Percentiles rank a stretch among this genome's conserved stretches.
These are phyloP conservation scores for Wickerhamomyces bovis DNA, from an alignment of 805 yeast species.

Conservation along the genomic window DNA sequence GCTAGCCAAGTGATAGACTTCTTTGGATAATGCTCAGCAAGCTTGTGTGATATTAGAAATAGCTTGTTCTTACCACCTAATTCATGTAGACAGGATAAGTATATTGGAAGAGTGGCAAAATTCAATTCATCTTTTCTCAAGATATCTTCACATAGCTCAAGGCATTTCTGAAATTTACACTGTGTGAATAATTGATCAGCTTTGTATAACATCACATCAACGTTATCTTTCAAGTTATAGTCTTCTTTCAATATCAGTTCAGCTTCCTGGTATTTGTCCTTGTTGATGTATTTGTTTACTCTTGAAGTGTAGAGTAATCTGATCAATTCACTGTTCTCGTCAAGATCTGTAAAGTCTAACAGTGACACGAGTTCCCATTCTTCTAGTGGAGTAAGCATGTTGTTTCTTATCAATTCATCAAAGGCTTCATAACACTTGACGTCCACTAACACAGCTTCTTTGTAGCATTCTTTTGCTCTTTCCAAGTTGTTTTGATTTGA, in stretches of 20 bases:
- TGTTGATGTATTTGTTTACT: constrained; percentile 65
- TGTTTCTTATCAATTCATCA: constrained; percentile 65
- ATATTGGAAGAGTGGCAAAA: constrained; percentile 65
- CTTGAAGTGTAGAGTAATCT: constrained; percentile 68
- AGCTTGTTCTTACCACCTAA: constrained; percentile 76
- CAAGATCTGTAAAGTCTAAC: constrained; percentile 65
- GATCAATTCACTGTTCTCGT: constrained; percentile 77
- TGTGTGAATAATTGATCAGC: constrained; percentile 70
- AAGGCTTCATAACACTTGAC: constrained; percentile 93
- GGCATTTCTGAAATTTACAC: constrained; percentile 73
- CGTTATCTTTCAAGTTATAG: constrained; percentile 60
- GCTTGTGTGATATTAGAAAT: constrained; percentile 72
- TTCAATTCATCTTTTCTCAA: constrained; percentile 60
- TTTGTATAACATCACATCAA: constrained; percentile 60
- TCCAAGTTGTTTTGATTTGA: constrained; percentile 80
- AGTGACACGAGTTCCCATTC: constrained; percentile 74
- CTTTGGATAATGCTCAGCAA: constrained; percentile 80
- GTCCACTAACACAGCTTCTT: constrained; percentile 82
- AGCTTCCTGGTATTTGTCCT: constrained; percentile 55
- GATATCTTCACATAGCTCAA: constrained; percentile 60
- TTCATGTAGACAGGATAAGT: constrained; percentile 80
- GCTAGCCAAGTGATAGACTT: constrained; percentile 87
- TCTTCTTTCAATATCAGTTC: constrained; percentile 62
- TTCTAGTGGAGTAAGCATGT: constrained; percentile 74
- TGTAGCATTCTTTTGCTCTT: constrained; percentile 77